Percentiles rank a stretch among this genome's conserved stretches.
Evolutionary conservation across 116 monocot genomes (phyloP).

Genomic region (Posidonia oceanica): DNA sequence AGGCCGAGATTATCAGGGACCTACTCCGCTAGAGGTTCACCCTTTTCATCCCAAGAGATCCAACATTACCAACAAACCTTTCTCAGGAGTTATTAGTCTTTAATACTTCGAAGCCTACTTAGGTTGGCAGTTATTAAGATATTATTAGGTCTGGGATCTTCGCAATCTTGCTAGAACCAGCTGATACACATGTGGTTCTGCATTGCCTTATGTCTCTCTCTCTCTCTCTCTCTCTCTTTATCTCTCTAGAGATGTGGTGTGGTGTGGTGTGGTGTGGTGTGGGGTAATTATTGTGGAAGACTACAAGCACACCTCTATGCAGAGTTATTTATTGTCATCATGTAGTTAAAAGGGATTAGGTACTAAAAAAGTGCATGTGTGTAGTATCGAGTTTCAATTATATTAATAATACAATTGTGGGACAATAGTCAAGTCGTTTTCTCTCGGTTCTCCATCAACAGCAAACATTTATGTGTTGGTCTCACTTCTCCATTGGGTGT

Average conservation of each 20-base stretch:
- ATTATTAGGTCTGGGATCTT: too few species aligned
- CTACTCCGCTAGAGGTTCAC: slow-evolving; percentile 7
- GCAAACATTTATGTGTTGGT: not conserved
- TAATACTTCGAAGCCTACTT: too few species aligned
- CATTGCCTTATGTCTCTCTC: too few species aligned
- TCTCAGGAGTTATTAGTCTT: too few species aligned
- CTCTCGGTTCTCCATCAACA: not conserved
- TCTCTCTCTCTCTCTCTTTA: too few species aligned
- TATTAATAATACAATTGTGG: not conserved
- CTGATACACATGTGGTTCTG: too few species aligned
- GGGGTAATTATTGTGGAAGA: not conserved
- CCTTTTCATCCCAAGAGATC: too few species aligned
- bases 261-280: not conserved
- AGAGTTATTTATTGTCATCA: not conserved
- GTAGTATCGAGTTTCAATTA: not conserved
- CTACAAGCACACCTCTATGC: not conserved
- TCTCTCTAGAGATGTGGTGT: too few species aligned
- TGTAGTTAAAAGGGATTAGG: not conserved
- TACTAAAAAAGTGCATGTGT: not conserved
- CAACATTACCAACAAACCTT: too few species aligned
- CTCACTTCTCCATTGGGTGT: not conserved
- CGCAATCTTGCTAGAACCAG: too few species aligned
- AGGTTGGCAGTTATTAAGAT: too few species aligned
- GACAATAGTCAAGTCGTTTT: not conserved
- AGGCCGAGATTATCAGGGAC: slow-evolving; percentile 65